Percentiles rank a stretch among this genome's conserved stretches.
phyloP scores from a whole-genome alignment of 176 grass and related monocot genomes.

The Otatea glauca region DNA sequence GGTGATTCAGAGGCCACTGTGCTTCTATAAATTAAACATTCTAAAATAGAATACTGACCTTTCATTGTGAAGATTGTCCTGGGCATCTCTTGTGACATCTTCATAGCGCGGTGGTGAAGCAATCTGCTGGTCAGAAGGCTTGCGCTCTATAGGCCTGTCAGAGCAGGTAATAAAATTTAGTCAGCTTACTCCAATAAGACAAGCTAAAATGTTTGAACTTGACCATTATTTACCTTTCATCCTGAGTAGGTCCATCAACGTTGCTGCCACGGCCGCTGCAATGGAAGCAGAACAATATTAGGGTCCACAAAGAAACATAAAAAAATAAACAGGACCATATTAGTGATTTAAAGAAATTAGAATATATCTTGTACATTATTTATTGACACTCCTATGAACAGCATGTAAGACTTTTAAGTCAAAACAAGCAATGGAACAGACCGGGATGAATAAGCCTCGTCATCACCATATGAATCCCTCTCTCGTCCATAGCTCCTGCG shows the following conservation, averaged over 20 bases:
- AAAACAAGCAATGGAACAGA: slow-evolving; percentile 38
- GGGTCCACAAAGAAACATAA: slow-evolving; percentile 21
- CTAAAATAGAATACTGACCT: slow-evolving; percentile 47
- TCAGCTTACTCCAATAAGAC: slow-evolving; percentile 20
- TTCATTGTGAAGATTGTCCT: slow-evolving; percentile 55
- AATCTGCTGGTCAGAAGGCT: slow-evolving; percentile 73
- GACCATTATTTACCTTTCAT: slow-evolving; percentile 70
- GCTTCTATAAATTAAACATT: slow-evolving; percentile 21
- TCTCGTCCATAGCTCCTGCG: slow-evolving; percentile 68
- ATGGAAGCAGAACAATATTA: slow-evolving; percentile 27
- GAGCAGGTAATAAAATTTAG: slow-evolving; percentile 17
- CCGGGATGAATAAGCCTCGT: slow-evolving; percentile 80
- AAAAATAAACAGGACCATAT: not conserved
- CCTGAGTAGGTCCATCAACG: slow-evolving; percentile 58
- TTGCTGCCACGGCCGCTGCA: slow-evolving; percentile 72
- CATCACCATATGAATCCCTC: slow-evolving; percentile 74
- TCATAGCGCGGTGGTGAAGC: slow-evolving; percentile 85
- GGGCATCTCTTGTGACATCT: slow-evolving; percentile 63
- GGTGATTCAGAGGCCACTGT: slow-evolving; percentile 32
- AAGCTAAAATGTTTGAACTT: slow-evolving; percentile 22
- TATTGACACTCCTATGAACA: not conserved
- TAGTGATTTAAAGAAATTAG: slow-evolving; percentile 3
- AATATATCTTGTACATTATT: slow-evolving; percentile 14
- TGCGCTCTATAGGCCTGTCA: slow-evolving; percentile 69
- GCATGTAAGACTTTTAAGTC: slow-evolving; percentile 2